A percentile compares a stretch with the other conserved stretches of the same genome.
These are phyloP conservation scores for Gastrodia elata DNA, from an alignment of 106 monocot genomes.

Conservation along the genomic window DNA sequence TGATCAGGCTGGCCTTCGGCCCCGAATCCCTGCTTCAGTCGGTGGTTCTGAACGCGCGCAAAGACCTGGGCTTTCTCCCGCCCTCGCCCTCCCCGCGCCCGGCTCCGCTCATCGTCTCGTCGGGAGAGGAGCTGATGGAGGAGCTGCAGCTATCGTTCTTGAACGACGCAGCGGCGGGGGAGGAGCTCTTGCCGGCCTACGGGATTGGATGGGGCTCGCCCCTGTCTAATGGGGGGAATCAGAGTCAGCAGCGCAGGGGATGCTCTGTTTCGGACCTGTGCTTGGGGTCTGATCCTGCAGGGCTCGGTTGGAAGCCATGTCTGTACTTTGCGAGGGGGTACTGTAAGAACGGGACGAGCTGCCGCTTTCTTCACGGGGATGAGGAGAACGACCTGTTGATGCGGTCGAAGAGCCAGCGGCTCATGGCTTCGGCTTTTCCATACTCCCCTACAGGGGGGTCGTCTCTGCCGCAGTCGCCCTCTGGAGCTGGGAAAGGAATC, in stretches of 20 bases:
- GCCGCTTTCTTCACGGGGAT: conserved; percentile 71
- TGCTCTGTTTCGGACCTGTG: conserved; percentile 52
- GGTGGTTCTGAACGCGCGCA: conserved; percentile 54
- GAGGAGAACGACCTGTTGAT: conserved; percentile 74
- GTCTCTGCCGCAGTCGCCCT: conserved; percentile 36
- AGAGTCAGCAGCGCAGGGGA: conserved; percentile 38
- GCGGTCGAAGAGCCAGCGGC: conserved; percentile 66
- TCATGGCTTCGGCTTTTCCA: conserved; percentile 30
- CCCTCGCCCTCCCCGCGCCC: conserved; percentile 8
- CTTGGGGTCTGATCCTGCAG: conserved; percentile 24
- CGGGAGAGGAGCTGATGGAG: conserved; percentile 34
- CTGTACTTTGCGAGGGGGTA: conserved; percentile 80
- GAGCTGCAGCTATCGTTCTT: conserved; percentile 66
- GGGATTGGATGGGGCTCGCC: conserved; percentile 33
- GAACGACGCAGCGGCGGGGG: conserved; percentile 26
- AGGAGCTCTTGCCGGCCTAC: conserved; percentile 31
- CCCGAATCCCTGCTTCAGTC: conserved; percentile 69
- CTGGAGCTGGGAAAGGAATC: conserved; percentile 22
- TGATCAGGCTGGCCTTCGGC: conserved; percentile 89
- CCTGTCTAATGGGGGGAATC: conserved; percentile 18
- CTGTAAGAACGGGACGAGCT: conserved; percentile 82
- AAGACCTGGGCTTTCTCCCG: conserved; percentile 47
- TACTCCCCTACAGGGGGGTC: conserved; percentile 37
- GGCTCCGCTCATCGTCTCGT: neutral
- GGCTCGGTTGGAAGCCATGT: conserved; percentile 65